Evolutionary conservation across 148 eudicot species (phyloP).

Genomic region (Gaultheria prostrata): DNA sequence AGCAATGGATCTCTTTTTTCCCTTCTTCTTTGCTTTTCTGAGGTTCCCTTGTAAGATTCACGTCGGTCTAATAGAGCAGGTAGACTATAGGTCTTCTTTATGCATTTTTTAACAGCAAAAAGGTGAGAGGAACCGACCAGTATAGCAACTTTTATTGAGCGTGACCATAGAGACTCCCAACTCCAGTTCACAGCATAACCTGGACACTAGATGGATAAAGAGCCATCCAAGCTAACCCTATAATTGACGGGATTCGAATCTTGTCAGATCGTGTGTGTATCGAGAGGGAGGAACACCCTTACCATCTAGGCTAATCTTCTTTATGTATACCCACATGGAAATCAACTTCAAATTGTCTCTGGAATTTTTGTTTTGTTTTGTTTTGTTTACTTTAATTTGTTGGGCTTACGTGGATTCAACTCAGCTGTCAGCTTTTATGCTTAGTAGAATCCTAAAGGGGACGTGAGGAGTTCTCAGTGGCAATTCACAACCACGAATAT

Average conservation of each 20-base stretch:
- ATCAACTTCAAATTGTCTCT: not conserved
- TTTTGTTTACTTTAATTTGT: not conserved
- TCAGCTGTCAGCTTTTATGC: not conserved
- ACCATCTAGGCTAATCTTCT: not conserved
- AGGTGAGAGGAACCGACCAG: no score
- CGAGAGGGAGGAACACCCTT: no score
- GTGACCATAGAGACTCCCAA: no score
- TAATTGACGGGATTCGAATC: no score
- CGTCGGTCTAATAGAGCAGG: no score
- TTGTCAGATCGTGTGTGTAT: no score
- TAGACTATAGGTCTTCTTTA: not conserved
- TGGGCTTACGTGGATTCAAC: conserved; percentile 6
- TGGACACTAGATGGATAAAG: no score
- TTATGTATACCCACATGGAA: not conserved
- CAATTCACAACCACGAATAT: not conserved
- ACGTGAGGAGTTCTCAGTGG: not conserved
- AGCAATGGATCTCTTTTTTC: not conserved
- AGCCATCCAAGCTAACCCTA: no score
- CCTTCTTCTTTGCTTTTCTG: not conserved
- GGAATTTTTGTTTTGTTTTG: not conserved
- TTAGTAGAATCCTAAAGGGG: not conserved
- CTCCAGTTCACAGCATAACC: no score
- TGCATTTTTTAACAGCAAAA: not conserved
- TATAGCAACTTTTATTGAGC: no score
- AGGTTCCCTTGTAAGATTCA: not conserved